These are phyloP conservation scores for Cyamopsis tetragonoloba DNA, from an alignment of 306 rosid species.

Conservation along the genomic window DNA sequence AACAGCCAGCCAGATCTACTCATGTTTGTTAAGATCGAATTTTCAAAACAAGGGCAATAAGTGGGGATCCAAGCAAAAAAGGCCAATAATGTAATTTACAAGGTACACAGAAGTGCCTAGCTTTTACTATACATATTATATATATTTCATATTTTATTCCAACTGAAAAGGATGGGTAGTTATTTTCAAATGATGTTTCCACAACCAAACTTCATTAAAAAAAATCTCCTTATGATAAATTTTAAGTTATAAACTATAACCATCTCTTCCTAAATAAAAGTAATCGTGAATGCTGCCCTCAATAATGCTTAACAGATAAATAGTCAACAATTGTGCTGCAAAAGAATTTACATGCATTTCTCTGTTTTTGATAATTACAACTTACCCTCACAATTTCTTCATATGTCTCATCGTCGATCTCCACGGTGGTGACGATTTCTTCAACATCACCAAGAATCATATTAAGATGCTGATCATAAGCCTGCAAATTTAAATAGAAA, in stretches of 20 bases:
- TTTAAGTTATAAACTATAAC: background rate
- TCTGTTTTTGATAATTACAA: background rate
- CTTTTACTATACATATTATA: background rate
- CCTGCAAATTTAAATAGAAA: slow-evolving; percentile 54
- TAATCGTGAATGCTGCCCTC: background rate
- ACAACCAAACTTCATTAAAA: slow-evolving; percentile 7
- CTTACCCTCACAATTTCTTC: slow-evolving; percentile 99
- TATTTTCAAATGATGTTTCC: slow-evolving; percentile 4
- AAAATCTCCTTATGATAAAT: background rate
- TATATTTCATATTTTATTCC: too few relatives aligned
- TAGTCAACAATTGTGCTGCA: background rate
- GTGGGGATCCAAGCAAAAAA: background rate
- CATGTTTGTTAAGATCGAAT: background rate
- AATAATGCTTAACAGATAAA: background rate
- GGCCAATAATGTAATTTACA: background rate
- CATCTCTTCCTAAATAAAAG: background rate
- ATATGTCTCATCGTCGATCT: slow-evolving; percentile 95
- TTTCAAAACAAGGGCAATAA: background rate
- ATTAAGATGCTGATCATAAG: slow-evolving; percentile 98
- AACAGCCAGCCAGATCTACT: background rate
- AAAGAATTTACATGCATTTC: background rate
- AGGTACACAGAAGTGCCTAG: background rate
- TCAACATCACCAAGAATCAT: slow-evolving; percentile 99
- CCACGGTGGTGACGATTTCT: slow-evolving; percentile 86
- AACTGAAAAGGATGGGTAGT: too few relatives aligned